Evolutionary conservation across 208 protist species (phyloP).

Genomic region (Angomonas deanei): DNA sequence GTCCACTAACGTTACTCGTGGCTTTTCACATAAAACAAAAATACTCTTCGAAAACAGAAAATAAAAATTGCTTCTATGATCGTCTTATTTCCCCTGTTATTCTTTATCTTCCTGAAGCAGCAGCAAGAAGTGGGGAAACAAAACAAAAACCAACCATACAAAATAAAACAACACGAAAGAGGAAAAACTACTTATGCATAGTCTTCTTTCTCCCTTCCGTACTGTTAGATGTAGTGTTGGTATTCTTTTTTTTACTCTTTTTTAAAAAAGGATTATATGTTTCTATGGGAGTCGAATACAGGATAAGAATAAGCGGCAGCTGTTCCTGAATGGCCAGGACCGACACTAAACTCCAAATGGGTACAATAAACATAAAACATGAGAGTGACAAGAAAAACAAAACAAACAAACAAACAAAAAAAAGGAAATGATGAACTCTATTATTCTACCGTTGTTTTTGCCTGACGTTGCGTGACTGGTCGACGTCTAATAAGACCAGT

Average conservation of each 20-base stretch:
- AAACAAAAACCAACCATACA: too few relatives aligned
- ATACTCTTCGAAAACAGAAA: not conserved
- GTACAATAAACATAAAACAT: not conserved
- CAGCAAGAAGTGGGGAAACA: too few relatives aligned
- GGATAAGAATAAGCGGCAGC: not conserved
- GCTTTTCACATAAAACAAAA: conserved; percentile 6
- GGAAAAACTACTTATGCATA: not conserved
- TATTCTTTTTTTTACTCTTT: too few relatives aligned
- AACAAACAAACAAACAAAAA: not conserved
- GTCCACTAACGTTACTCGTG: too few relatives aligned
- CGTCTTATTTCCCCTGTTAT: too few relatives aligned
- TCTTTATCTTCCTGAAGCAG: too few relatives aligned
- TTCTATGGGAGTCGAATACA: not conserved
- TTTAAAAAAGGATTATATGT: not conserved
- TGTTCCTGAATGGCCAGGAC: not conserved
- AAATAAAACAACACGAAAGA: not conserved
- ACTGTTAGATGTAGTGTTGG: too few relatives aligned
- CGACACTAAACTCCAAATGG: not conserved
- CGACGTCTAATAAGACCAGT: conserved; percentile 71
- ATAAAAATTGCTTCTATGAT: conserved; percentile 4
- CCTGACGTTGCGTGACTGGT: too few relatives aligned
- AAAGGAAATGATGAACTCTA: conserved; percentile 8
- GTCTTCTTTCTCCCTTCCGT: not conserved
- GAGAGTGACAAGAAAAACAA: not conserved
- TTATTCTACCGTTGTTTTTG: not conserved